Evolutionary conservation across 768 basidiomycete genomes (phyloP).

Genomic region (Boletales sp.): DNA sequence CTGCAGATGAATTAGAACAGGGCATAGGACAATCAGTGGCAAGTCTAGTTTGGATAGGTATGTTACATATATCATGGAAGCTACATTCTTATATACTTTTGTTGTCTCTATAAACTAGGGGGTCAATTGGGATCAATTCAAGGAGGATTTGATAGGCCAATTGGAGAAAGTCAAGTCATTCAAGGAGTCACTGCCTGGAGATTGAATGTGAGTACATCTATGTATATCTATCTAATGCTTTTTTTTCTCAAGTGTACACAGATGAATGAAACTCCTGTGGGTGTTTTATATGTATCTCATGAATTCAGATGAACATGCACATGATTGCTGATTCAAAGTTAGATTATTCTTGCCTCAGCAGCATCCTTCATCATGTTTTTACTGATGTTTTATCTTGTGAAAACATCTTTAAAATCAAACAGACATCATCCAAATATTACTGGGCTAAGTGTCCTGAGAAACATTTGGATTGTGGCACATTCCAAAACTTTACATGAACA

Average conservation of each 20-base stretch:
- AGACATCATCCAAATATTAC: neutral
- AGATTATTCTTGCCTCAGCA: conserved; percentile 5
- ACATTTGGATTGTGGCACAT: conserved; percentile 7
- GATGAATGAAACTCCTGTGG: conserved; percentile 15
- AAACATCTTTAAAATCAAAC: neutral
- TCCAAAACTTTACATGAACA: neutral
- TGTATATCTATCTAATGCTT: neutral
- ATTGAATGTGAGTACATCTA: conserved; percentile 10
- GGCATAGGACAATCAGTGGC: conserved; percentile 4
- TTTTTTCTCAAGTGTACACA: neutral
- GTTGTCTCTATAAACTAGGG: neutral
- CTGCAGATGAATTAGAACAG: conserved; percentile 1
- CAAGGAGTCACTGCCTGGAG: conserved; percentile 7
- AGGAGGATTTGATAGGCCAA: conserved; percentile 7
- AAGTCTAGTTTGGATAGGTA: conserved; percentile 10
- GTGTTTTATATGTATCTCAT: neutral
- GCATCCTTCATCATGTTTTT: conserved; percentile 6
- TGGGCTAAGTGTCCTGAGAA: conserved; percentile 4
- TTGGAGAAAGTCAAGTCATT: conserved; percentile 1
- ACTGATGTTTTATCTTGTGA: neutral
- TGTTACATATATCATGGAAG: neutral
- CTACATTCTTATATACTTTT: neutral
- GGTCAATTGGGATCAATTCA: conserved; percentile 5
- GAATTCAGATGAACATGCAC: neutral
- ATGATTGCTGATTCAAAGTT: neutral